Base-by-base conservation (phyloP, 768 basidiomycete species). In the Suillus subaureus region DNA sequence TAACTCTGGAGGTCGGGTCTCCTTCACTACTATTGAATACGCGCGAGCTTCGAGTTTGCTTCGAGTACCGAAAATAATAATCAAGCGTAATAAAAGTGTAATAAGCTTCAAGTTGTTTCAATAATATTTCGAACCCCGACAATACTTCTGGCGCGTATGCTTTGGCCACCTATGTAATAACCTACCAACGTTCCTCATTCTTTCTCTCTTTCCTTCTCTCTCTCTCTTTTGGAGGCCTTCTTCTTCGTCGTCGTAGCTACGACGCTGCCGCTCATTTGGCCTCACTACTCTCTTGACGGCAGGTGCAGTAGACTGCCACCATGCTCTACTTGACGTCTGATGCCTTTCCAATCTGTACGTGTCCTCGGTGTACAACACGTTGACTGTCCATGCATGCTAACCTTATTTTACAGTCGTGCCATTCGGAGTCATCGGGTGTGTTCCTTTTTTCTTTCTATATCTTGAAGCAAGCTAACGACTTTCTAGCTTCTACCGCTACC, bases 271-370 rank as follows among this genome's bases (percentile, higher is more conserved):
- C 67, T 72, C 71, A 5, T 68, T 69, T 66, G 61, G 33, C 47
- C 61, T 60, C 23, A 40, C 12, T 26, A 21, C 26, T 42, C 21
- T 26, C 39, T 26, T 6, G 26, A 21, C 26, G 21, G 58, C 18
- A 31, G 58, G 58, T 4, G 26, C 12, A 64, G 61, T 57, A 62
- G 28, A 42, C 57, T 37, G 40, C 69, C 15, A 61, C 61, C 51
- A 94, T 93, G 93, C 84, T 93, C 75, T 96, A 96, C 82, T 83
- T 96, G 71, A 96, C 94, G 67, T 89, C 93, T 70, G 94, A 96
- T 83, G 85, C 88, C 73, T 94, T 96, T 80, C 91, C 94, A 71
- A 83, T 97, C 73, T 96, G 94, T 96, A 75, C 82, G 93, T 87
- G 3, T 26, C 47, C 49, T 58, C 43, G 35, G 28, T 51, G 51